Percentiles rank a stretch among this genome's conserved stretches.
These are phyloP conservation scores for Cryphonectria japonica DNA, from an alignment of 2,329 filamentous ascomycete species.

Conservation along the genomic window DNA sequence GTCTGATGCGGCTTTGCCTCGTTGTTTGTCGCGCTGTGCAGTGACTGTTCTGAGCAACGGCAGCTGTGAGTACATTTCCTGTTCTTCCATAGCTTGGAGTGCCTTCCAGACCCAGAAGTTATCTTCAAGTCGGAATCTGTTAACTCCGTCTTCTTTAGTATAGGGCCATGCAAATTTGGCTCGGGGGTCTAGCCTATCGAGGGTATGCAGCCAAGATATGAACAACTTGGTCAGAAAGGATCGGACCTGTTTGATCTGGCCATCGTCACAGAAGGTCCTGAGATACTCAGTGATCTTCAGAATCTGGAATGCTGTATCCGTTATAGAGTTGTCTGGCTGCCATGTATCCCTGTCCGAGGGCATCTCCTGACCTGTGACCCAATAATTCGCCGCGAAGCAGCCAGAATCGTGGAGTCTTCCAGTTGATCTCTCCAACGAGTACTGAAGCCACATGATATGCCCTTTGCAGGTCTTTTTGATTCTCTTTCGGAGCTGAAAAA, in stretches of 20 bases:
- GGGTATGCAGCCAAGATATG: constrained; percentile 2
- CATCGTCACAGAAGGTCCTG: background rate
- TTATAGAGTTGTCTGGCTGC: constrained; percentile 1
- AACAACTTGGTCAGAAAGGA: background rate
- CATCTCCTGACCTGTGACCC: background rate
- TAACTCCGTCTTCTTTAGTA: background rate
- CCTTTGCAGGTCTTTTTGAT: constrained; percentile 1
- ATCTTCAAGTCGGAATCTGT: constrained; percentile 9
- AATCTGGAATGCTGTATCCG: constrained; percentile 15
- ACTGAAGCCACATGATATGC: constrained; percentile 8
- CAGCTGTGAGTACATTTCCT: background rate
- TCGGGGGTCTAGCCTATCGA: constrained; percentile 2
- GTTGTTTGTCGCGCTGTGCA: background rate
- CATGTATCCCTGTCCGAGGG: background rate
- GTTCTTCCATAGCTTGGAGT: background rate
- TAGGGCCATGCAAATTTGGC: background rate
- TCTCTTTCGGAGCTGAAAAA: background rate
- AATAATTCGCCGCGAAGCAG: constrained; percentile 14
- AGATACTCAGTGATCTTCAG: constrained; percentile 6
- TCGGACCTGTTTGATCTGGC: background rate
- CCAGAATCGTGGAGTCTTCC: background rate
- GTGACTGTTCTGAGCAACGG: background rate
- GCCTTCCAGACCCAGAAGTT: constrained; percentile 18
- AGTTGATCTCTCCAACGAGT: background rate
- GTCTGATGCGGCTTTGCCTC: background rate